Conservation (phyloP, 1,139 yeast genomes). For the Saccharomyces pastorianus region DNA sequence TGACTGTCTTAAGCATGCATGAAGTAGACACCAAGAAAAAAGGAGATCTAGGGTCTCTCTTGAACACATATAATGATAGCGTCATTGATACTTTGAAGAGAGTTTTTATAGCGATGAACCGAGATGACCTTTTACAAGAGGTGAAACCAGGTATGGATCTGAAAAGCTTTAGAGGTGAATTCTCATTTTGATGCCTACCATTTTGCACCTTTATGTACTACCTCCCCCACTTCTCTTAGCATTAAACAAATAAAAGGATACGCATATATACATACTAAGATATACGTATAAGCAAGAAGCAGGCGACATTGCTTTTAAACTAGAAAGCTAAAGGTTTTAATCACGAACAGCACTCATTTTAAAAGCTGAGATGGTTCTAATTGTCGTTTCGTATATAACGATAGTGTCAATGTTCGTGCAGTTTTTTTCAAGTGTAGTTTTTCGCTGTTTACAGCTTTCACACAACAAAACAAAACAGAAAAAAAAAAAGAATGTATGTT, state of each 20-base stretch:
- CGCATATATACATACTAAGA: too few relatives aligned
- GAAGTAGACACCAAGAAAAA: conserved; percentile 54
- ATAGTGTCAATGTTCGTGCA: too few relatives aligned
- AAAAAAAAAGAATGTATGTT: neutral
- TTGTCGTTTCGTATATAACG: too few relatives aligned
- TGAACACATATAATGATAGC: conserved; percentile 64
- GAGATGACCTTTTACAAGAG: conserved; percentile 75
- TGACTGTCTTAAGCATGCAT: conserved; percentile 86
- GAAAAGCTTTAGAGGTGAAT: conserved; percentile 64
- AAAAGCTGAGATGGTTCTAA: too few relatives aligned
- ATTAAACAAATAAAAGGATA: neutral
- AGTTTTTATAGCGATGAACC: conserved; percentile 88
- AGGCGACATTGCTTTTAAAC: too few relatives aligned
- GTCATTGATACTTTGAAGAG: conserved; percentile 82
- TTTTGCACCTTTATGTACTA: neutral
- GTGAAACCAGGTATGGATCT: conserved; percentile 80
- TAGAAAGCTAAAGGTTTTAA: too few relatives aligned
- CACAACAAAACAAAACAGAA: neutral
- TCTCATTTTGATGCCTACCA: conserved; percentile 45
- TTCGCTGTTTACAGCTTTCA: neutral
- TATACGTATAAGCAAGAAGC: too few relatives aligned
- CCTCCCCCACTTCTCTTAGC: neutral
- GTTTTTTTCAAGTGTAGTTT: neutral
- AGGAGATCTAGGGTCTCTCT: neutral
- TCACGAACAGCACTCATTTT: too few relatives aligned